Evolutionary conservation across 495 filamentous ascomycete genomes (phyloP).

Genomic region (Lophium mytilinum): DNA sequence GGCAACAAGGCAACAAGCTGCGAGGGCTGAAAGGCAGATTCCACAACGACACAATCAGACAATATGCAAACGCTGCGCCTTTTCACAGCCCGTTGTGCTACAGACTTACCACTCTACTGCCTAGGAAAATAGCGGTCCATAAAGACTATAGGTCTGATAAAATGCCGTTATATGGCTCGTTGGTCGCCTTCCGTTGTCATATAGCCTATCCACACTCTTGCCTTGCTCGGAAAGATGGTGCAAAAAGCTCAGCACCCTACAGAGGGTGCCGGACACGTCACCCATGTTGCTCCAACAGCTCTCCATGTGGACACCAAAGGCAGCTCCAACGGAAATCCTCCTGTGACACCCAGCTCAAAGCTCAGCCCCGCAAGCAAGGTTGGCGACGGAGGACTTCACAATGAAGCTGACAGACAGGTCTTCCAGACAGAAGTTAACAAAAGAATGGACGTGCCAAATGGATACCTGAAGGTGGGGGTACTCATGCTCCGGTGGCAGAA

Average conservation of each 20-base stretch:
- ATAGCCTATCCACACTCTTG: background rate
- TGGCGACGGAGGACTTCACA: background rate
- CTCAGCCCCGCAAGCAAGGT: background rate
- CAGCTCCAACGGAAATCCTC: background rate
- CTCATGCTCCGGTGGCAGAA: slow-evolving; percentile 25
- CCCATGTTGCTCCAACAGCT: background rate
- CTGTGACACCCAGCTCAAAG: background rate
- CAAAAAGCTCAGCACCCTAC: background rate
- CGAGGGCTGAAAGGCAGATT: background rate
- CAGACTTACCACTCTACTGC: background rate
- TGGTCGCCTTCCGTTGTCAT: background rate
- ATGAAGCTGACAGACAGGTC: background rate
- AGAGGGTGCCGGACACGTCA: background rate
- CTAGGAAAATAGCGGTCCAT: background rate
- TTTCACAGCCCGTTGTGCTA: background rate
- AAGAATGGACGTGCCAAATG: slow-evolving; percentile 20
- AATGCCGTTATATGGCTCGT: background rate
- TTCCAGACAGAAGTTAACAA: background rate
- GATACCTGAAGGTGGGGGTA: slow-evolving; percentile 21
- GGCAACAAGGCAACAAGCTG: background rate
- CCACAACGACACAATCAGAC: background rate
- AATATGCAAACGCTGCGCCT: background rate
- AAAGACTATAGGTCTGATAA: background rate
- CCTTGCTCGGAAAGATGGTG: background rate
- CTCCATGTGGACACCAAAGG: background rate